Base-by-base conservation (phyloP, 805 yeast genomes). In the Ogataea pignaliae region DNA sequence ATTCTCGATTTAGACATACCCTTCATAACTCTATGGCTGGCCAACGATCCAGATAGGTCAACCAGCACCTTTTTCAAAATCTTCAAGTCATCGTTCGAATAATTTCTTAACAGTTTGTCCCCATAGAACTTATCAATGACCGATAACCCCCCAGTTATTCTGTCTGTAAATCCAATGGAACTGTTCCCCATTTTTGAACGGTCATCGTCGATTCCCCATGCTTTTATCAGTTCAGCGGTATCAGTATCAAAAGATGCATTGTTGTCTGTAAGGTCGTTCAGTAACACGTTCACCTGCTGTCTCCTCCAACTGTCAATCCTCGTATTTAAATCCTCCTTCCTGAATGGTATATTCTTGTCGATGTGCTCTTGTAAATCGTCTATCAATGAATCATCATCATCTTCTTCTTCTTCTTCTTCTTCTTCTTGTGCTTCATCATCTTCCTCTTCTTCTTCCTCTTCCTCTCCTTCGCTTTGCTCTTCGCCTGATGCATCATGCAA, bases 201-300 rank as follows among this genome's bases (percentile, higher is more conserved):
- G 39, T 34, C 39, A 42, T 59, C 57, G 17, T 60, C 66, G 16
- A 62, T 59, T 2, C 65, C 66, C 66, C 66, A 62, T 9, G 63
- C 52, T 41, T 54, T 52, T 40, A 61, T 55, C 15, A 59, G 49
- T 12, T 60, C 65, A 2, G 48, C 10, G 3, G 60, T 56, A 3
- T 57, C 60, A 14, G 37, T 34, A 29, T 55, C 55, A 13, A 48
- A 30, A 3, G 48, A 36, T 6, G 16, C 34, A 15, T 38, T 39
- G 28, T 43, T 45, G 10, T 40, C 26, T 8, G 55, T 40, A 1
- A 52, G 21, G 12, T 59, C 65, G 14, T 45, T 48, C 14, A 61
- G 31, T 10, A 62, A 40, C 9, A 51, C 44, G 29, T 47, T 47
- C 9, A 59, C 51, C 40, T 60, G 65, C 39, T 60, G 57, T 29